Evolutionary conservation across 768 basidiomycete genomes (phyloP).

Genomic region (Coprinellus micaceus): DNA sequence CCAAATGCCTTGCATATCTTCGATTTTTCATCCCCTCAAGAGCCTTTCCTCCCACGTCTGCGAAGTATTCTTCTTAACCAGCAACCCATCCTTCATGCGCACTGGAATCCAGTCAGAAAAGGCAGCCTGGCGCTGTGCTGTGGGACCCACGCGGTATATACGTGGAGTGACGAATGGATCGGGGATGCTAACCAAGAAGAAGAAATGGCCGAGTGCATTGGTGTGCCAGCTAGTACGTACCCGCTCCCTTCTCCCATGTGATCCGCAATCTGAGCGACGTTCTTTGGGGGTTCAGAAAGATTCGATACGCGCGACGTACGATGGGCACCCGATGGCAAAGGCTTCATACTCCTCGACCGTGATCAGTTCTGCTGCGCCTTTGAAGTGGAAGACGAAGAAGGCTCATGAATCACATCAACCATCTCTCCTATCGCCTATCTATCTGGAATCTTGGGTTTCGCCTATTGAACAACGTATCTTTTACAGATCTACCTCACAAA

Average conservation of each 20-base stretch:
- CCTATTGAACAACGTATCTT: too few relatives aligned
- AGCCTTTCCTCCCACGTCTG: constrained; percentile 56
- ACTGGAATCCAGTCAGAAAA: constrained; percentile 84
- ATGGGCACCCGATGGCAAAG: constrained; percentile 88
- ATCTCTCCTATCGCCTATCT: constrained; percentile 23
- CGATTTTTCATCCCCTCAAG: constrained; percentile 60
- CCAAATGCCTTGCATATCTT: constrained; percentile 68
- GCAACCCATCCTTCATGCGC: constrained; percentile 57
- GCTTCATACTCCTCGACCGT: constrained; percentile 69
- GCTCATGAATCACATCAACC: background rate
- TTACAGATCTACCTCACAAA: too few relatives aligned
- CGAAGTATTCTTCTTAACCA: constrained; percentile 66
- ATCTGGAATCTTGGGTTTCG: constrained; percentile 6
- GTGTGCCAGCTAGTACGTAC: constrained; percentile 78
- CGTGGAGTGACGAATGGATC: constrained; percentile 83
- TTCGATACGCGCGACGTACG: constrained; percentile 67
- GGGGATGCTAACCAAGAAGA: constrained; percentile 52
- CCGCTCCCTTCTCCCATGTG: too few relatives aligned
- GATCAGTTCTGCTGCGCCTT: constrained; percentile 85
- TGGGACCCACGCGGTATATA: constrained; percentile 62
- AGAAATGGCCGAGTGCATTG: constrained; percentile 89
- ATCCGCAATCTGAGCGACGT: too few relatives aligned
- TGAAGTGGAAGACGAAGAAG: constrained; percentile 56
- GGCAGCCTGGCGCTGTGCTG: constrained; percentile 68
- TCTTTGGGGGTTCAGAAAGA: constrained; percentile 50